Evolutionary conservation across 768 basidiomycete species (phyloP).

Genomic region (Psilocybe tampanensis): DNA sequence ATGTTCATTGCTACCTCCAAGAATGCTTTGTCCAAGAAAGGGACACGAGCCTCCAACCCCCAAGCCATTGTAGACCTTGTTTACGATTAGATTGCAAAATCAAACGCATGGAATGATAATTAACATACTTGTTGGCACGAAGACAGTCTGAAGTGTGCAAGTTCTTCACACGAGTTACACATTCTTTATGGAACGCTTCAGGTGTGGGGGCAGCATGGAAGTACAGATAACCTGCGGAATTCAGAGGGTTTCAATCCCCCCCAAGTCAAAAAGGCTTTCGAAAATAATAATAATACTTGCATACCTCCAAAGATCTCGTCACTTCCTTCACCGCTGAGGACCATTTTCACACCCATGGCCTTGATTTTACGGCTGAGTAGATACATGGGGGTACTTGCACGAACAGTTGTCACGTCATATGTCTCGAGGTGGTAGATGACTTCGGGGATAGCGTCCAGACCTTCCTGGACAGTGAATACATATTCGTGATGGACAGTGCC

Average conservation of each 20-base stretch:
- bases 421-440: constrained; percentile 99
- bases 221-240: constrained; percentile 84
- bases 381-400: constrained; percentile 99
- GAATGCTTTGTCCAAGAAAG: constrained; percentile 97
- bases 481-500: constrained; percentile 98
- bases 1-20: constrained; percentile 92
- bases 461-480: constrained; percentile 97
- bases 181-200: constrained; percentile 91
- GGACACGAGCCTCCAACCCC: constrained; percentile 98
- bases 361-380: constrained; percentile 97
- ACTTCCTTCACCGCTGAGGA: constrained; percentile 94
- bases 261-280: not conserved
- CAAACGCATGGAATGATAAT: not conserved
- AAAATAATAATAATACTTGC: not conserved
- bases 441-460: constrained; percentile 94
- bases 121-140: constrained; percentile 90
- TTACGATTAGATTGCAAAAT: not conserved
- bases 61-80: constrained; percentile 97
- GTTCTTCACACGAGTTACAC: constrained; percentile 94
- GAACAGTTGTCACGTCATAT: constrained; percentile 97
- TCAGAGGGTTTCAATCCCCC: not conserved
- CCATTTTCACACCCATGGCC: constrained; percentile 99
- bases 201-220: constrained; percentile 97
- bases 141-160: constrained; percentile 97
- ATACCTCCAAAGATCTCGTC: constrained; percentile 96